Percentiles rank a stretch among this genome's conserved stretches.
Conservation (phyloP, 208 protist genomes). For the Wallacemonas sp. region DNA sequence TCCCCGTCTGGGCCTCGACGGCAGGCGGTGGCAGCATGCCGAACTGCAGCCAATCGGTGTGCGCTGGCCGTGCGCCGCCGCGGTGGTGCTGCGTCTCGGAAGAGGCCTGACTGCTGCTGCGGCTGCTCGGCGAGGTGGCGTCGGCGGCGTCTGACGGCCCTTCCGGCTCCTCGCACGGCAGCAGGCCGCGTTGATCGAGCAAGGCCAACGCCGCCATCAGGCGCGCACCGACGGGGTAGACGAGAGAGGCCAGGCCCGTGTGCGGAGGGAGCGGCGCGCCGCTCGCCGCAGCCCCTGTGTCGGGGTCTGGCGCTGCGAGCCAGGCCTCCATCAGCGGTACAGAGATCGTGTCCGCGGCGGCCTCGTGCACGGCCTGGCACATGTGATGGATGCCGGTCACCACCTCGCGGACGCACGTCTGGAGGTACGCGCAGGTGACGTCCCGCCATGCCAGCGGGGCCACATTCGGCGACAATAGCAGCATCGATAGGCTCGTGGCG, state of each 20-base stretch:
- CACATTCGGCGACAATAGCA: not conserved
- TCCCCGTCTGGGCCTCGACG: too few relatives aligned
- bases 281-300: not conserved
- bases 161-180: constrained; percentile 9
- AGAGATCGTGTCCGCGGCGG: not conserved
- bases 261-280: not conserved
- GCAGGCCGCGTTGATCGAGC: constrained; percentile 15
- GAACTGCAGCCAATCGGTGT: too few relatives aligned
- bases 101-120: too few relatives aligned
- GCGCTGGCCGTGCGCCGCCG: not conserved
- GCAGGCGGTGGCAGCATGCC: too few relatives aligned
- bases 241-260: constrained; percentile 15
- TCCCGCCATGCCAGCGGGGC: constrained; percentile 17
- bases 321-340: constrained; percentile 1
- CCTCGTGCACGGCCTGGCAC: not conserved
- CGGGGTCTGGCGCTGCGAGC: not conserved
- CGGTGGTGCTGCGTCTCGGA: too few relatives aligned
- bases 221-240: constrained; percentile 44
- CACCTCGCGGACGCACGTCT: constrained; percentile 1
- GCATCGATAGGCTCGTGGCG: too few relatives aligned
- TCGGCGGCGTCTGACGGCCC: too few relatives aligned
- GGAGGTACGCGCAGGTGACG: constrained; percentile 9
- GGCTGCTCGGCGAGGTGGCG: too few relatives aligned
- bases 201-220: constrained; percentile 32
- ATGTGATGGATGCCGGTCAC: not conserved